Evolutionary conservation across 768 basidiomycete genomes (phyloP), one percentile per base, ranked within the genome.

Genomic region (Kwoniella sp.): DNA sequence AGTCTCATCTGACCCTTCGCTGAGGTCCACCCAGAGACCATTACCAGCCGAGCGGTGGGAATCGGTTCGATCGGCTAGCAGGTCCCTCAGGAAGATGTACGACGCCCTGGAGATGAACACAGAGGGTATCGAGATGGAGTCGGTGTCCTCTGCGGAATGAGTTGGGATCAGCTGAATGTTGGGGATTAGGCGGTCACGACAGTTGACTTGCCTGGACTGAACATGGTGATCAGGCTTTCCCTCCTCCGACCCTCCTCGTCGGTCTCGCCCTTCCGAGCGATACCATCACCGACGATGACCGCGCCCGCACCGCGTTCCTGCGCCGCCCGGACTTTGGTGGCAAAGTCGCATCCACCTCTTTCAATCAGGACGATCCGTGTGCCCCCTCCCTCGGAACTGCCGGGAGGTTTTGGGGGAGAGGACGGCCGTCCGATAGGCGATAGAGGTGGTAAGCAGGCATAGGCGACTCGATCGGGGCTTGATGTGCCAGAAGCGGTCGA

Each of bases 281-380:
- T 78, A 59, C 84, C 80, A 29, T 92, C 92, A 31, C 92, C 93
- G 7, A 98, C 88, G n/a, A 98, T 84, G 39, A 95, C 84, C 3
- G 85, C 93, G 62, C 78, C 82, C 5, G 92, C 91, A 9, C 91
- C 91, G 60, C 67, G 83, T 80, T 6, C 84, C 64, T 78, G 77
- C 2, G 78, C 86, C 61, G 83, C 82, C 41, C 85, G 76, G 23
- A 79, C 88, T 78, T 98, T 98, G 65, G 84, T 85, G 10, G 88
- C 85, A 69, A 98, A 98, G 53, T 89, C 84, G 72, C 93, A 98
- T 46, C 82, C 76, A 1, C 92, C 92, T 33, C 93, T 79, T 72
- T 93, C 86, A 0, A 95, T 84, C 43, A 96, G 80, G 0, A 89
- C 93, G 70, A 96, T 88, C 86, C 22, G 53, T 12, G 23, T 26